Evolutionary conservation across 805 yeast genomes (phyloP).

Genomic region (Lachancea nothofagi): DNA sequence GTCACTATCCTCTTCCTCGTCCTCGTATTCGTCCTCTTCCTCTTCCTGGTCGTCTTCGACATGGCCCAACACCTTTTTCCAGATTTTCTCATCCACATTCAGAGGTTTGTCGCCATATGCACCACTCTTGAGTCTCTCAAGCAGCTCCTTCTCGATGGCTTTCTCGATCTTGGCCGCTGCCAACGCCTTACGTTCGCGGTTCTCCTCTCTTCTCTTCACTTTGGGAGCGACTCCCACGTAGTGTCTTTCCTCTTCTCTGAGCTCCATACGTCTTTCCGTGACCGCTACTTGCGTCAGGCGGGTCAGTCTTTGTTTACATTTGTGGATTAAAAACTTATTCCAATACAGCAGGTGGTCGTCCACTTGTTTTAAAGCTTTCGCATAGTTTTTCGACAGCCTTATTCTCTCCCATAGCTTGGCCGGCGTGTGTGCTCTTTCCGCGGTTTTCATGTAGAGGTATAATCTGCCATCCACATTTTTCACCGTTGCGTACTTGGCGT

Average conservation of each 20-base stretch:
- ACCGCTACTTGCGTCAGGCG: slow-evolving; percentile 92
- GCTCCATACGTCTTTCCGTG: slow-evolving; percentile 87
- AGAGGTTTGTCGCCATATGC: slow-evolving; percentile 98
- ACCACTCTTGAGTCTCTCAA: slow-evolving; percentile 93
- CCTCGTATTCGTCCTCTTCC: slow-evolving; percentile 44
- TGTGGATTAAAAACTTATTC: slow-evolving; percentile 86
- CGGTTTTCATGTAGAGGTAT: slow-evolving; percentile 91
- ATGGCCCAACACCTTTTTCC: slow-evolving; percentile 89
- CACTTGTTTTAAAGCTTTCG: slow-evolving; percentile 80
- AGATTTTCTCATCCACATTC: slow-evolving; percentile 90
- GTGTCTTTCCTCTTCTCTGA: slow-evolving; percentile 87
- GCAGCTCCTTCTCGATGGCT: slow-evolving; percentile 90
- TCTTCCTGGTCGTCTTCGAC: slow-evolving; percentile 64
- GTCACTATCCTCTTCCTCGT: slow-evolving; percentile 47
- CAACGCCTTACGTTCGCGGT: slow-evolving; percentile 92
- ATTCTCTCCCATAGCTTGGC: slow-evolving; percentile 92
- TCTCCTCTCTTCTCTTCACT: slow-evolving; percentile 89
- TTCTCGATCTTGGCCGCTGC: slow-evolving; percentile 96
- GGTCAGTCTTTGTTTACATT: slow-evolving; percentile 93
- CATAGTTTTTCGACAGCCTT: slow-evolving; percentile 81
- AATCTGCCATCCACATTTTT: slow-evolving; percentile 73
- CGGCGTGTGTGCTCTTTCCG: slow-evolving; percentile 96
- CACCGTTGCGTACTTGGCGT: slow-evolving; percentile 84
- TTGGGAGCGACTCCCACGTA: slow-evolving; percentile 90
- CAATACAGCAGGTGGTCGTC: slow-evolving; percentile 86